Percentiles rank a stretch among this genome's conserved stretches.
Evolutionary conservation across 208 protist genomes (phyloP).

Genomic region (Crithidia bombi): DNA sequence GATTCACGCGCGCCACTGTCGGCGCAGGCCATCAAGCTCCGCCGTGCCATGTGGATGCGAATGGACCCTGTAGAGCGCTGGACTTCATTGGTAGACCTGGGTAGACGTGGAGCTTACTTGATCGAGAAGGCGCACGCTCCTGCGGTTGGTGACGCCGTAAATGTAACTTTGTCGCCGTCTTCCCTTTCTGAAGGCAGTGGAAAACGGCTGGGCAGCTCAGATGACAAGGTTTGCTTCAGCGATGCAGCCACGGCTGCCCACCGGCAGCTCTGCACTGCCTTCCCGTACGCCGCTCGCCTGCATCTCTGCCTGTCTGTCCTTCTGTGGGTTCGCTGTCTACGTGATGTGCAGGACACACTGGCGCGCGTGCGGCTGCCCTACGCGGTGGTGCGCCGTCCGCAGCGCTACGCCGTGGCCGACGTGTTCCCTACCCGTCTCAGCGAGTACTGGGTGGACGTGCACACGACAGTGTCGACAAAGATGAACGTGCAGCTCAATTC

Average conservation of each 20-base stretch:
- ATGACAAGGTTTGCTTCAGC: conserved; percentile 41
- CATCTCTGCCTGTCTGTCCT: conserved; percentile 65
- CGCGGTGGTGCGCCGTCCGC: conserved; percentile 41
- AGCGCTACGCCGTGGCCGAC: conserved; percentile 43
- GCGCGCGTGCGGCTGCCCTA: conserved; percentile 63
- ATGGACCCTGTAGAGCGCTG: conserved; percentile 77
- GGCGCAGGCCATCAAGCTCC: conserved; percentile 23
- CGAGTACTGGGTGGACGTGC: conserved; percentile 70
- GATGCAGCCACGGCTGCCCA: conserved; percentile 24
- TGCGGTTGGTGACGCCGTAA: neutral
- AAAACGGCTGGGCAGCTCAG: conserved; percentile 12
- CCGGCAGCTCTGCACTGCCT: conserved; percentile 36
- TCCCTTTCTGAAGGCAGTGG: conserved; percentile 9
- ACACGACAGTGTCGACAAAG: conserved; percentile 53
- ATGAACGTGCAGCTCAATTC: conserved; percentile 54
- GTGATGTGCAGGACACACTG: conserved; percentile 75
- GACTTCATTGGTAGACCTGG: conserved; percentile 73
- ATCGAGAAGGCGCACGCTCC: conserved; percentile 33
- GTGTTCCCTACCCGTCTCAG: conserved; percentile 64
- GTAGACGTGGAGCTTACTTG: conserved; percentile 50
- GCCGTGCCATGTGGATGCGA: conserved; percentile 54
- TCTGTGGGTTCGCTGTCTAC: conserved; percentile 64
- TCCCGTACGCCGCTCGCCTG: conserved; percentile 68
- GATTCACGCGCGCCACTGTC: neutral
- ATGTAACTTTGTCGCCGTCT: no score